A percentile compares a stretch with the other conserved stretches of the same genome.
Evolutionary conservation across 345 rosid genomes (phyloP).

Genomic region (Streptanthus diversifolius): DNA sequence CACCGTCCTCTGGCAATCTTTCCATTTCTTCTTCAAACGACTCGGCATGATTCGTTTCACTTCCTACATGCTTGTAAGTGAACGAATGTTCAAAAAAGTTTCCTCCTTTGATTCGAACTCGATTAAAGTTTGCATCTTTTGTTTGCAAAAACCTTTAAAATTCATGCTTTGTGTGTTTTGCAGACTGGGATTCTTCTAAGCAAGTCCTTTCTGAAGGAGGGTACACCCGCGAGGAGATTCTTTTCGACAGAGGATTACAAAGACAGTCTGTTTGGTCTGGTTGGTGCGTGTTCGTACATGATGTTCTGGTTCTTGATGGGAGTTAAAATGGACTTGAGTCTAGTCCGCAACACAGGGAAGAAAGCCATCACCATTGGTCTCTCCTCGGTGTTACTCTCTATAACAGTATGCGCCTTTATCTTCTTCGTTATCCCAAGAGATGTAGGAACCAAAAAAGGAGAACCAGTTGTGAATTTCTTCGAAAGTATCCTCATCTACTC

Average conservation of each 20-base stretch:
- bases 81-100: neutral
- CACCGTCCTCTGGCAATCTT: conserved; percentile 24
- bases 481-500: conserved; percentile 20
- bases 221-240: conserved; percentile 15
- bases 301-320: conserved; percentile 51
- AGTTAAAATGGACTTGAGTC: conserved; percentile 48
- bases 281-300: conserved; percentile 39
- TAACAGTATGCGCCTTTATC: conserved; percentile 20
- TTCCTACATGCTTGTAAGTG: conserved; percentile 33
- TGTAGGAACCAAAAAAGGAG: conserved; percentile 16
- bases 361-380: conserved; percentile 32
- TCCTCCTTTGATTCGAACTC: neutral
- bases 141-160: neutral
- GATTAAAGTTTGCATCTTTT: neutral
- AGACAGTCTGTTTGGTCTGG: conserved; percentile 33
- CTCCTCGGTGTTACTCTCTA: conserved; percentile 35
- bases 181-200: conserved; percentile 33
- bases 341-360: conserved; percentile 28
- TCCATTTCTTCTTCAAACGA: conserved; percentile 29
- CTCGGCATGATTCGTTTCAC: conserved; percentile 35
- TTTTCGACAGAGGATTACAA: conserved; percentile 21
- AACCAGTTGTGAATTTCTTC: neutral
- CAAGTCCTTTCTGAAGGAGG: conserved; percentile 23
- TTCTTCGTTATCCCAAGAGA: conserved; percentile 17
- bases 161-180: neutral